These are phyloP conservation scores for Fusarium continuum DNA, from an alignment of 2,329 filamentous ascomycete genomes.

Conservation along the genomic window DNA sequence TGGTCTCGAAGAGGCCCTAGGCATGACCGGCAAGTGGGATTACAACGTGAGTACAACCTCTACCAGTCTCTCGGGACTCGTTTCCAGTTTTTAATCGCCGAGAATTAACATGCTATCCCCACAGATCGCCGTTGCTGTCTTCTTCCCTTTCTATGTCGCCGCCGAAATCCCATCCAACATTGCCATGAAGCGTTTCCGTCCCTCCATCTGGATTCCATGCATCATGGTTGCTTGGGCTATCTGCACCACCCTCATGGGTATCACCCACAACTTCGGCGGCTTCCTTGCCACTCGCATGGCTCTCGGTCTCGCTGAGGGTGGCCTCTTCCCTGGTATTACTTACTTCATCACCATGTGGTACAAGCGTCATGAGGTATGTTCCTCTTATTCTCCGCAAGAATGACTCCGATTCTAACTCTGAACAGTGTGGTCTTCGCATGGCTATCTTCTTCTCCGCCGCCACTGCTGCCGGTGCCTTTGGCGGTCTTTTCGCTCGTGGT, in stretches of 20 bases:
- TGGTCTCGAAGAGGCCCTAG: conserved; percentile 54
- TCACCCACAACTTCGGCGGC: conserved; percentile 59
- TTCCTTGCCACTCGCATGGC: conserved; percentile 59
- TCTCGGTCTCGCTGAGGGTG: conserved; percentile 63
- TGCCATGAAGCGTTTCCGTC: conserved; percentile 63
- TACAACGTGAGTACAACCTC: conserved; percentile 44
- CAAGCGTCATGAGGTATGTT: conserved; percentile 66
- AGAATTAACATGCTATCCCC: conserved; percentile 7
- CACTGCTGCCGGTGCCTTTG: conserved; percentile 69
- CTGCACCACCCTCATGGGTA: conserved; percentile 59
- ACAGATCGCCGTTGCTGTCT: conserved; percentile 57
- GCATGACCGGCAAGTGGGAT: conserved; percentile 48
- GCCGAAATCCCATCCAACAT: conserved; percentile 66
- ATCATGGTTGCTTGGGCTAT: conserved; percentile 64
- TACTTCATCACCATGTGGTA: conserved; percentile 70
- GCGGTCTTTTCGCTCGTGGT: conserved; percentile 67
- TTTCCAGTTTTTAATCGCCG: background rate
- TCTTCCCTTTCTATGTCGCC: conserved; percentile 63
- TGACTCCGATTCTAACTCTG: no score
- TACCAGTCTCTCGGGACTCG: background rate
- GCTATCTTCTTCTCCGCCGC: conserved; percentile 67
- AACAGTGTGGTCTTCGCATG: conserved; percentile 68
- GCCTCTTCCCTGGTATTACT: conserved; percentile 69
- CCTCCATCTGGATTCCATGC: conserved; percentile 60
- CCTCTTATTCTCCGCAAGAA: no score